Percentiles rank a stretch among this genome's conserved stretches.
These are phyloP conservation scores for Plasmodium inui DNA, from an alignment of 169 alveolate genomes.

Conservation along the genomic window DNA sequence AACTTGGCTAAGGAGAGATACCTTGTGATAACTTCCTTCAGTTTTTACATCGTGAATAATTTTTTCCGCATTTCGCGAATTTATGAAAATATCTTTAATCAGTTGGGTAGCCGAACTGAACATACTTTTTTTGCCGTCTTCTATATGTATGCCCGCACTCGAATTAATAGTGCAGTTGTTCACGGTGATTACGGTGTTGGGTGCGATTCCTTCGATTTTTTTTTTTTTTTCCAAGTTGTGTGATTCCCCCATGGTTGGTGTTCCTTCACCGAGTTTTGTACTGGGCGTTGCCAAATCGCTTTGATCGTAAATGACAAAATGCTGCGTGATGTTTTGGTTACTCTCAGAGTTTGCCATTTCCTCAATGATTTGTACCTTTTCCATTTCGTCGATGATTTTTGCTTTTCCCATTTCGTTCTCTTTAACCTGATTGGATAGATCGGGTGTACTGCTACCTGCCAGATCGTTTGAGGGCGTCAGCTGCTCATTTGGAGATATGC, in stretches of 20 bases:
- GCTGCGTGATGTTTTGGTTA: constrained; percentile 13
- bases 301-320: constrained; percentile 30
- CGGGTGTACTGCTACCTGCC: background rate
- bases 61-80: background rate
- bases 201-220: background rate
- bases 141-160: background rate
- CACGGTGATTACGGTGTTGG: background rate
- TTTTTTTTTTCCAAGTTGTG: constrained; percentile 21
- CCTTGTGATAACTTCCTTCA: background rate
- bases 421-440: background rate
- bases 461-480: background rate
- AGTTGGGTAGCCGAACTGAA: background rate
- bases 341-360: background rate
- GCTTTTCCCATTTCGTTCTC: background rate
- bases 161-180: constrained; percentile 6
- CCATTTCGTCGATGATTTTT: background rate
- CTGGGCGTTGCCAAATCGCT: constrained; percentile 8
- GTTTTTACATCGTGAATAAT: background rate
- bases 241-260: background rate
- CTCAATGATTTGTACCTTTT: background rate
- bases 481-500: background rate
- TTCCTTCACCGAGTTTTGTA: background rate
- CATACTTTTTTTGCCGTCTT: background rate
- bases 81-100: background rate
- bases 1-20: background rate